Percentiles rank a stretch among this genome's conserved stretches.
These are phyloP conservation scores for Punica granatum DNA, from an alignment of 345 rosid genomes.

Conservation along the genomic window DNA sequence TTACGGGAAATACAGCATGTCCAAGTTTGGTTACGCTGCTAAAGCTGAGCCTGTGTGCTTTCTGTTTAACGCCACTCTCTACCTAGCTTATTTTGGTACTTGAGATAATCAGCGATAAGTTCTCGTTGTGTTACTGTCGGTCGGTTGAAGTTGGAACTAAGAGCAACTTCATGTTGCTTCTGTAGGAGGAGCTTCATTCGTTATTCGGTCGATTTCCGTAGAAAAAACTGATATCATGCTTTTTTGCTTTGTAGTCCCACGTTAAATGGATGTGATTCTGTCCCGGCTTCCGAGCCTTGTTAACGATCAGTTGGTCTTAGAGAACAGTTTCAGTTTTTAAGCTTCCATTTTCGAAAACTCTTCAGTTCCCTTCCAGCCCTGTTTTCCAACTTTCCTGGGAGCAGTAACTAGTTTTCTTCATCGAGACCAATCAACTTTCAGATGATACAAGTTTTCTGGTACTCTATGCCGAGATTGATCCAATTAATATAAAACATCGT, in stretches of 20 bases:
- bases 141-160: background rate
- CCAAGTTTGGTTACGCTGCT: slow-evolving; percentile 8
- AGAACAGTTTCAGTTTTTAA: too few relatives aligned
- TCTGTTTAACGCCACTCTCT: slow-evolving; percentile 1
- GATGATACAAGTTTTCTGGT: too few relatives aligned
- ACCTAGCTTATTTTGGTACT: background rate
- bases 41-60: slow-evolving; percentile 12
- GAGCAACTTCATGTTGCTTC: background rate
- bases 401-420: too few relatives aligned
- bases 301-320: too few relatives aligned
- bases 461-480: too few relatives aligned
- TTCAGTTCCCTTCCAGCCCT: too few relatives aligned
- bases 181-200: background rate
- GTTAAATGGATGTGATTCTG: too few relatives aligned
- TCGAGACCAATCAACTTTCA: too few relatives aligned
- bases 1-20: slow-evolving; percentile 10
- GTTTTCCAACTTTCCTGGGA: too few relatives aligned
- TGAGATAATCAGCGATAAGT: background rate
- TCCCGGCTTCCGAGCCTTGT: too few relatives aligned
- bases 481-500: too few relatives aligned
- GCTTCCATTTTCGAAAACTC: too few relatives aligned
- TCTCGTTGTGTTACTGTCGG: background rate
- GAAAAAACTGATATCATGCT: background rate
- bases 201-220: background rate
- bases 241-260: background rate